Evolutionary conservation across 2,329 filamentous ascomycete genomes (phyloP), one percentile per base, ranked within the genome.

Genomic region (Colletotrichum liriopes): DNA sequence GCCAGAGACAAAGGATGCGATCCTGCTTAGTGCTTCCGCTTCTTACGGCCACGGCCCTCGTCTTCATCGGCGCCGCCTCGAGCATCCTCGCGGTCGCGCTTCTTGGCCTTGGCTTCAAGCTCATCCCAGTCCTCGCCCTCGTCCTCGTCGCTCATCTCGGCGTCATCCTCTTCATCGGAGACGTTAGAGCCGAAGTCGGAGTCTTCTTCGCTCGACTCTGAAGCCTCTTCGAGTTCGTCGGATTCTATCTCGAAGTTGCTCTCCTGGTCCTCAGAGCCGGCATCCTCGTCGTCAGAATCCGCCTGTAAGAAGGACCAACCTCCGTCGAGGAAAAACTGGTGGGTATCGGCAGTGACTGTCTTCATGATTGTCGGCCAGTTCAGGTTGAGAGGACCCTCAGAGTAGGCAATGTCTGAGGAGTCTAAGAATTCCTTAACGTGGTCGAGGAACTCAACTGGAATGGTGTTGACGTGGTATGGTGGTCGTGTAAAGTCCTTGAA

Each of bases 321-420:
- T 41, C 97, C 96, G 75, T 98, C 96, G 5, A 89, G 90, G 82
- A 98, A 99, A 90, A 99, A 99, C 77, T 93, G 91, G 80, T 99
- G 96, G 2, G 96, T 94, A 80, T 99, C 95, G 45, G 93, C 92
- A 26, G 93, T 96, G 35, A 99, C 95, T 0, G 96, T 99, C 88
- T 99, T 99, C 95, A 99, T 99, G 80, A 99, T 99, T 20, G 95
- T 98, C 14, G 94, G 93, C 96, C 96, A 99, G 87, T 98, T 98
- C 69, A 99, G 88, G 85, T 99, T 99, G 76, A 99, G 91, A 1
- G 96, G 96, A 69, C 96, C 96, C 83, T 99, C 97, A 16, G 91
- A 93, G 86, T 92, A 98, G 23, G 96, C 92, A 79, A 99, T 97
- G 79, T 99, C 96, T 59, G 96, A 95, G 1, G 93, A 95, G 82